These are phyloP conservation scores for Porphyrellus sp. DNA, from an alignment of 1,284 basidiomycete species.

Conservation along the genomic window DNA sequence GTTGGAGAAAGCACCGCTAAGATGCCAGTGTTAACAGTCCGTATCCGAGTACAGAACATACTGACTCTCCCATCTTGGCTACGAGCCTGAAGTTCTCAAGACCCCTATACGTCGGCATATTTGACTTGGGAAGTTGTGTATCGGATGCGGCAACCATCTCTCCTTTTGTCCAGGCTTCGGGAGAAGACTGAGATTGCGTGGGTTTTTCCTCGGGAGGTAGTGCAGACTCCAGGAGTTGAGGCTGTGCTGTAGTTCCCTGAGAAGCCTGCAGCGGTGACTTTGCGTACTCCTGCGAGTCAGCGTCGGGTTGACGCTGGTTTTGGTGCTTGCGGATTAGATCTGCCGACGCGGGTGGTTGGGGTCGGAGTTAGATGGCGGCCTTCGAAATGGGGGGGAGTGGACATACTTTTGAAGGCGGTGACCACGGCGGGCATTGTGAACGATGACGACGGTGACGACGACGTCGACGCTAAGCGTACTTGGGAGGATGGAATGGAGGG, in stretches of 20 bases:
- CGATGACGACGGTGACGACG: constrained; percentile 10
- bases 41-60: constrained; percentile 21
- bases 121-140: constrained; percentile 69
- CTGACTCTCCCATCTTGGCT: constrained; percentile 96
- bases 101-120: constrained; percentile 81
- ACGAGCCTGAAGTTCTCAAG: constrained; percentile 80
- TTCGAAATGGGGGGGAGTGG: constrained; percentile 1
- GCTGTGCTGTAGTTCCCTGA: constrained; percentile 29
- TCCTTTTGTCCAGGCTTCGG: constrained; percentile 51
- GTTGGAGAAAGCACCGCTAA: constrained; percentile 94
- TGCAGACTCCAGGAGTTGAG: constrained; percentile 29
- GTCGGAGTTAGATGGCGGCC: constrained; percentile 20
- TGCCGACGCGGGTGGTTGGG: constrained; percentile 33
- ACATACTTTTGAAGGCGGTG: constrained; percentile 70
- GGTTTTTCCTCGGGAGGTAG: constrained; percentile 35
- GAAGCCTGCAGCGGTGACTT: constrained; percentile 34
- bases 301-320: constrained; percentile 41
- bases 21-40: constrained; percentile 7
- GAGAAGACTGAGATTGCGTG: constrained; percentile 27
- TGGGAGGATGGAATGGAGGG: constrained; percentile 1
- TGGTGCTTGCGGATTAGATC: constrained; percentile 85
- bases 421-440: constrained; percentile 46
- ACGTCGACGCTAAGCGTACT: background rate
- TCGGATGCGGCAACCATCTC: constrained; percentile 72
- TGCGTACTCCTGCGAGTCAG: constrained; percentile 29